Evolutionary conservation across 768 basidiomycete genomes (phyloP).

Genomic region (Hypholoma fasciculare): DNA sequence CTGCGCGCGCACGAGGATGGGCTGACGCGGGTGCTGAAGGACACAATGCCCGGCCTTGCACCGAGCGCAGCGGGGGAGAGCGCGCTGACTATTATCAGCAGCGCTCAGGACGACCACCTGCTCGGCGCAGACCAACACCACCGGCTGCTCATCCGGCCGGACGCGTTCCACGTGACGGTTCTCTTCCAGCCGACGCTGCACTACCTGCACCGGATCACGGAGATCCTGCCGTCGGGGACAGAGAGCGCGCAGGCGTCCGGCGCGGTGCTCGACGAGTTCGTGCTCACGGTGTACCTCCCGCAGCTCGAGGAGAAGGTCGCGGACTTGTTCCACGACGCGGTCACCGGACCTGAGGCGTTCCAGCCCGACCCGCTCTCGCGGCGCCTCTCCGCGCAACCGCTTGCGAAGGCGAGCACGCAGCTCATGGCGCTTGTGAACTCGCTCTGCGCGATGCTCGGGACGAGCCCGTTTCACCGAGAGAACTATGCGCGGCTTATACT

Average conservation of each 20-base stretch:
- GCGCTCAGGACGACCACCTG: constrained; percentile 70
- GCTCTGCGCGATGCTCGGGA: constrained; percentile 85
- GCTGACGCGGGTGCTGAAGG: constrained; percentile 77
- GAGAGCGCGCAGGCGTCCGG: constrained; percentile 69
- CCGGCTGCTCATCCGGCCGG: constrained; percentile 80
- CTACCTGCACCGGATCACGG: constrained; percentile 74
- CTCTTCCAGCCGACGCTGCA: constrained; percentile 93
- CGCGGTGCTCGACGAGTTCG: constrained; percentile 87
- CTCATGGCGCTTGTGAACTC: constrained; percentile 91
- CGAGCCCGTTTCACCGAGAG: constrained; percentile 93
- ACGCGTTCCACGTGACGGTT: constrained; percentile 92
- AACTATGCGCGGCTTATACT: constrained; percentile 94
- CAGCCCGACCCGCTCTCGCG: constrained; percentile 73
- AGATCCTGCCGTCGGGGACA: constrained; percentile 70
- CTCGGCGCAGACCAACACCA: constrained; percentile 79
- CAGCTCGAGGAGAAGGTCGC: constrained; percentile 95
- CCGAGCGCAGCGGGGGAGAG: constrained; percentile 64
- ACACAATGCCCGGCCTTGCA: constrained; percentile 93
- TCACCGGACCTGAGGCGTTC: constrained; percentile 85
- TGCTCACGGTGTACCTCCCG: constrained; percentile 88
- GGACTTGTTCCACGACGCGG: constrained; percentile 80
- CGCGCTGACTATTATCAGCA: constrained; percentile 61
- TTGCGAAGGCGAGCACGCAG: constrained; percentile 81
- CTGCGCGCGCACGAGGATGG: constrained; percentile 83
- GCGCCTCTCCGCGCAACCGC: constrained; percentile 66